These are phyloP conservation scores for Coemansia nantahalensis DNA, from an alignment of 192 early-diverging fungal genomes.

Conservation along the genomic window DNA sequence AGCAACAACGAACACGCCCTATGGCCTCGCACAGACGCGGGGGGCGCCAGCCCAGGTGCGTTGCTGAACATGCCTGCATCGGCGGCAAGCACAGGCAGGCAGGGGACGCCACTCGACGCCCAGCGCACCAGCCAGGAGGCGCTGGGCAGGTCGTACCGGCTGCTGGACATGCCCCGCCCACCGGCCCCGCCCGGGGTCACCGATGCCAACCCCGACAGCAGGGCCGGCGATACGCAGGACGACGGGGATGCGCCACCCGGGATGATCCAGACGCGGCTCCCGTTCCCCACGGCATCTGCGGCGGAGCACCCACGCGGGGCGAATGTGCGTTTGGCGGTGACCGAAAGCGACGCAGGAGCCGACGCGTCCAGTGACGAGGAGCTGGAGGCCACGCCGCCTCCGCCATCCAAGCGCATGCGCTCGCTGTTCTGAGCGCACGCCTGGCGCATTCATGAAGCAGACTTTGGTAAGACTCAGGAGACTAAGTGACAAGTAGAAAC, in stretches of 20 bases:
- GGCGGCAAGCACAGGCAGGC: not conserved
- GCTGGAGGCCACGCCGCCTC: slow-evolving; percentile 45
- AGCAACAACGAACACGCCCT: slow-evolving; percentile 4
- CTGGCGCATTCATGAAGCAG: too few relatives aligned
- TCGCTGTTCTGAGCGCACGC: slow-evolving; percentile 29
- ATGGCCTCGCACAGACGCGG: slow-evolving; percentile 1
- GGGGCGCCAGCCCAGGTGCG: slow-evolving; percentile 7
- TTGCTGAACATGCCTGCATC: slow-evolving; percentile 17
- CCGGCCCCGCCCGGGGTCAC: slow-evolving; percentile 45
- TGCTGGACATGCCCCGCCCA: slow-evolving; percentile 46
- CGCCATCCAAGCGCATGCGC: slow-evolving; percentile 42
- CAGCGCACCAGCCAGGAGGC: not conserved
- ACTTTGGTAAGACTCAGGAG: too few relatives aligned
- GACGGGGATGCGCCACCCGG: slow-evolving; percentile 18
- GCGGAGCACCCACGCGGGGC: not conserved
- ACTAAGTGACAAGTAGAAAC: too few relatives aligned
- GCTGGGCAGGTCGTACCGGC: slow-evolving; percentile 19
- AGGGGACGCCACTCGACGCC: not conserved
- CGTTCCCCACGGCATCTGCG: slow-evolving; percentile 6
- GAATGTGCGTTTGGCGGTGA: not conserved
- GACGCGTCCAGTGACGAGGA: slow-evolving; percentile 41
- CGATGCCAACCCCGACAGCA: slow-evolving; percentile 14
- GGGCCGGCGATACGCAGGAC: slow-evolving; percentile 1
- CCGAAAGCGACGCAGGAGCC: slow-evolving; percentile 1
- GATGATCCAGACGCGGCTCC: slow-evolving; percentile 37